Conservation (phyloP, 495 filamentous ascomycete species). For the Penicillium nucicola region DNA sequence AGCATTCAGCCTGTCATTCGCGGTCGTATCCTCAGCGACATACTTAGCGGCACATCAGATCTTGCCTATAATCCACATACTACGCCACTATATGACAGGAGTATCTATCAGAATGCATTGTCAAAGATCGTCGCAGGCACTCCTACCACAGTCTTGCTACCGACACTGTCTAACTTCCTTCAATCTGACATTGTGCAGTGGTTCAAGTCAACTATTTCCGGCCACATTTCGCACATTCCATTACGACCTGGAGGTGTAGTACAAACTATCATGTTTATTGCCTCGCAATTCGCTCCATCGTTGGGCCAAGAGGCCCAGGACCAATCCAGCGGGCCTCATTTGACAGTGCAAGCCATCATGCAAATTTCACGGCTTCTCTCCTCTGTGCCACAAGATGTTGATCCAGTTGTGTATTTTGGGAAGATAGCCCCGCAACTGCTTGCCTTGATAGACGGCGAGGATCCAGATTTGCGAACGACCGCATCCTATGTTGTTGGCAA, state of each 20-base stretch:
- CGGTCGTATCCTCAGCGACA: conserved; percentile 43
- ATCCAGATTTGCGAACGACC: conserved; percentile 60
- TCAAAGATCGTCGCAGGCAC: conserved; percentile 39
- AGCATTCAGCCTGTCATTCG: conserved; percentile 42
- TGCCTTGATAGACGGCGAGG: conserved; percentile 61
- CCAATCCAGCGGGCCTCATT: conserved; percentile 51
- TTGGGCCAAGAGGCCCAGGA: conserved; percentile 38
- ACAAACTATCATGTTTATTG: conserved; percentile 68
- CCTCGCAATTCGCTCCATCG: conserved; percentile 52
- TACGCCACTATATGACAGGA: conserved; percentile 12
- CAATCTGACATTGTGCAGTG: conserved; percentile 43
- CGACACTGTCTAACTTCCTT: conserved; percentile 45
- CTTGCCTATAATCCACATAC: conserved; percentile 39
- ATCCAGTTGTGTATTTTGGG: conserved; percentile 57
- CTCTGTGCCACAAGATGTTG: conserved; percentile 56
- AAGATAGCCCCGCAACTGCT: conserved; percentile 66
- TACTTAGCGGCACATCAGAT: conserved; percentile 40
- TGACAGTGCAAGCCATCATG: conserved; percentile 70
- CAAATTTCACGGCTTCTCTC: conserved; percentile 63
- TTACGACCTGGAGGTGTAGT: conserved; percentile 64
- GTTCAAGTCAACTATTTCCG: conserved; percentile 49
- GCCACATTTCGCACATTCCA: conserved; percentile 57
- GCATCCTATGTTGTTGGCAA: conserved; percentile 72
- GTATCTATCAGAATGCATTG: conserved; percentile 27
- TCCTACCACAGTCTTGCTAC: conserved; percentile 40